Base-by-base conservation (phyloP, 2,329 filamentous ascomycete genomes). In the Colletotrichum musicola region DNA sequence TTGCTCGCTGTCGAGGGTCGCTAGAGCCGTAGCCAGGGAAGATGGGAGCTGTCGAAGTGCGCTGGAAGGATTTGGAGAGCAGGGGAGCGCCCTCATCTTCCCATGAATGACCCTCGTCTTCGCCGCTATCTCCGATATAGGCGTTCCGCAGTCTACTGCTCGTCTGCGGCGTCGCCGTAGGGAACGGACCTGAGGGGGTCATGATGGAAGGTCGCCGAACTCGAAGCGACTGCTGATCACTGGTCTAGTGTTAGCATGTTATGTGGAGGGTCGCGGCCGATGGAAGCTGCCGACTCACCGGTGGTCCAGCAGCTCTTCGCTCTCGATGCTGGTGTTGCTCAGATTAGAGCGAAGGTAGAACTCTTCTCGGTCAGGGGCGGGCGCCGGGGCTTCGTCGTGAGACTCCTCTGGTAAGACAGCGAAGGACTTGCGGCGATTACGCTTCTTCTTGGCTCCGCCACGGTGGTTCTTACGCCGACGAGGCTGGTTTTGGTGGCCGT, bases 281-380 rank as follows among this genome's bases (percentile, higher is more conserved):
- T 70, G 30, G 30, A 59, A 71, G 27, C 12, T 42, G 27, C 12
- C 16, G 55, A 71, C 81, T 70, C 81, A 92, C 90, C 94, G 89
- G 79, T 98, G 95, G 80, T 98, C 95, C 18, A 98, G 83, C 73
- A 98, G 82, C 7, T 89, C 91, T 77, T 97, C 92, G 78, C 94
- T 98, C 73, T 98, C 95, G 71, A 98, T 83, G 78, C 95, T 98
- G 1, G 93, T 94, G 74, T 87, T 90, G 81, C 95, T 98, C 71
- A 90, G 77, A 76, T 92, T 93, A 7, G 83, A 76, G 59, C 82
- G 79, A 72, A 82, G 78, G 75, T 88, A 88, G 76, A 89, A 85
- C 53, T 79, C 81, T 68, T 82, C 77, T 65, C 79, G 64, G 47
- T 72, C 72, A n/a, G 66, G 72, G 14, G 77, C 71, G 40, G 76